Evolutionary conservation across 305 asterid species (phyloP), one percentile per base, ranked within the genome.

Genomic region (Fraxinus latifolia): DNA sequence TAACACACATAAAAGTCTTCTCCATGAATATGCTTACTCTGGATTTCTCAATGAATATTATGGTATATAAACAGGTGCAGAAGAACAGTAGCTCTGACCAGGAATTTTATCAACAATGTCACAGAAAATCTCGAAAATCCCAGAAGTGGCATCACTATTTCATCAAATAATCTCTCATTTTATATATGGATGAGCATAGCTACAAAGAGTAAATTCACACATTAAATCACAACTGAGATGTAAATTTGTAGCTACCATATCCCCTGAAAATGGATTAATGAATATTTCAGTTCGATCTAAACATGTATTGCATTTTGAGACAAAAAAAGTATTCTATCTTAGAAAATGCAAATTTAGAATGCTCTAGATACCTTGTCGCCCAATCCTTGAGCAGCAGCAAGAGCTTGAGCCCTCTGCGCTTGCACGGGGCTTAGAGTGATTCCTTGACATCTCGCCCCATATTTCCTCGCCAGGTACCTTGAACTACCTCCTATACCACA

Each of bases 401-500:
- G 94, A 78, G 93, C 87, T 85, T 86, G 95, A 82, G 97, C 99
- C 90, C 98, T 93, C 83, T 91, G 82, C 27, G 98, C 99, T 89
- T 96, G 99, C n/a, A 94, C 90, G 81, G 97, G 97, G 90, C 98
- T 94, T 7, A 94, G 89, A 23, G 98, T 94, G 84, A 94, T 93
- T 81, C 97, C 98, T 36, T 81, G 80, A 81, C 93, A 86, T 34
- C 81, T 83, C 4, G 99, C 95, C 12, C 89, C 95, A 82, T 85
- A 94, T 83, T 96, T 96, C 82, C 83, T 84, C 5, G 98, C 93
- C 53, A 96, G 79, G 89, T 93, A 92, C 76, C 98, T 90, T 0
- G 98, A 90, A 86, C 98, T 96, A 78, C 98, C 99, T 55, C 98
- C 98, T 36, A 96, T 94, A 3, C 99, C 99, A 85, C 99, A 96